Conservation (phyloP, 331 rosid genomes). For the Cydonia oblonga region DNA sequence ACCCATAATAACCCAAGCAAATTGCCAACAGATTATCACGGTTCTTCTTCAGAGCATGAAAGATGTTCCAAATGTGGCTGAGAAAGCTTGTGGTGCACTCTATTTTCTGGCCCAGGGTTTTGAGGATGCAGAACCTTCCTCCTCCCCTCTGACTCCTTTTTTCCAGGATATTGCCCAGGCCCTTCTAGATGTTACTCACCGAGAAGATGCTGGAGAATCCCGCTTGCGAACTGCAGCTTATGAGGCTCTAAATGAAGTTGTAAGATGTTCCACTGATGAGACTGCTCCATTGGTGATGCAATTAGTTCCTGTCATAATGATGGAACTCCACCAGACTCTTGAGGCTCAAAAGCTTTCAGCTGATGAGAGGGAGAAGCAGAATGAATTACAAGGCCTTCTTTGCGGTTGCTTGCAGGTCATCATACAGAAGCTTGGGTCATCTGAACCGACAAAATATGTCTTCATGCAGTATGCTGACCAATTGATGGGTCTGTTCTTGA, state of each 20-base stretch:
- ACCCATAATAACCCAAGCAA: too few relatives aligned
- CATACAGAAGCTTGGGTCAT: conserved; percentile 68
- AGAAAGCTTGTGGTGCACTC: too few relatives aligned
- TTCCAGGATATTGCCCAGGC: conserved; percentile 57
- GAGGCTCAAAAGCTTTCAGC: conserved; percentile 41
- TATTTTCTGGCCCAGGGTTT: too few relatives aligned
- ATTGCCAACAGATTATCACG: too few relatives aligned
- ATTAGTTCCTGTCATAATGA: conserved; percentile 52
- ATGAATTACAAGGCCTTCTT: conserved; percentile 74
- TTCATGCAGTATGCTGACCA: conserved; percentile 68
- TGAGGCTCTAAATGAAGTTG: conserved; percentile 75
- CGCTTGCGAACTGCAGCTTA: conserved; percentile 82
- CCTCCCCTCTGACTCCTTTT: conserved; percentile 58
- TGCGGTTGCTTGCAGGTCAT: conserved; percentile 90
- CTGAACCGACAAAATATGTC: conserved; percentile 47
- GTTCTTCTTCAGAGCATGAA: too few relatives aligned
- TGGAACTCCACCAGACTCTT: conserved; percentile 65
- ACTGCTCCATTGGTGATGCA: conserved; percentile 64
- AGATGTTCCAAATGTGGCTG: too few relatives aligned
- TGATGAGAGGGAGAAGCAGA: conserved; percentile 55
- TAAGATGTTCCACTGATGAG: conserved; percentile 72
- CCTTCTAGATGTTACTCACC: conserved; percentile 62
- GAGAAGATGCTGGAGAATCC: conserved; percentile 71
- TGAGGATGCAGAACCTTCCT: conserved; percentile 12
- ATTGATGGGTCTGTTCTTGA: conserved; percentile 61